These are phyloP conservation scores for Phytopythium sindhum DNA, from an alignment of 352 stramenopile species.

Conservation along the genomic window DNA sequence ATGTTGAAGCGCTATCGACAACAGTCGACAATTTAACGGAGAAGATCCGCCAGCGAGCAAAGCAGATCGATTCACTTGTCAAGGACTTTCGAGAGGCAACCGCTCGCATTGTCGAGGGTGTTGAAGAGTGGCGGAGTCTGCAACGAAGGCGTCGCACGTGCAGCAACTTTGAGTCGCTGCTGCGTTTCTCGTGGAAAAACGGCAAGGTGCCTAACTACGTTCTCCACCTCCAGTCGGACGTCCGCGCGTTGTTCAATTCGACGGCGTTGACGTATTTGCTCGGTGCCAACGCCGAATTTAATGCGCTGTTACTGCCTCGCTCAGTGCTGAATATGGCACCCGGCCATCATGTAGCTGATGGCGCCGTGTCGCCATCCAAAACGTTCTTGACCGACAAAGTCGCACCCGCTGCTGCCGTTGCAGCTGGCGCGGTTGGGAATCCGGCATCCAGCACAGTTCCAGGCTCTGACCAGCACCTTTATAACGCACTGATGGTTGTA, in stretches of 20 bases:
- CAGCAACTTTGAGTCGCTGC: constrained; percentile 37
- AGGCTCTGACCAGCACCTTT: neutral
- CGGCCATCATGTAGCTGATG: constrained; percentile 9
- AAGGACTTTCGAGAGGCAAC: constrained; percentile 24
- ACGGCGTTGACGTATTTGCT: constrained; percentile 29
- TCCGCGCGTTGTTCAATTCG: constrained; percentile 38
- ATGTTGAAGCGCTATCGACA: constrained; percentile 6
- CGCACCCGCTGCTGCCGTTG: neutral
- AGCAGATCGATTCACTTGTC: constrained; percentile 31
- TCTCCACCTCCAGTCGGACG: constrained; percentile 34
- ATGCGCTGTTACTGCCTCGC: constrained; percentile 36
- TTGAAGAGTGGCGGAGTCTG: constrained; percentile 38
- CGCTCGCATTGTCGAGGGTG: constrained; percentile 33
- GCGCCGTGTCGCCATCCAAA: constrained; percentile 20
- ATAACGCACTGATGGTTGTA: neutral
- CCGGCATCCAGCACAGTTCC: neutral
- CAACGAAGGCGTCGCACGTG: constrained; percentile 22
- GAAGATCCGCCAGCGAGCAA: constrained; percentile 21
- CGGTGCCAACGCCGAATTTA: constrained; percentile 33
- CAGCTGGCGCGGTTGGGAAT: neutral
- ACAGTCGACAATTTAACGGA: constrained; percentile 18
- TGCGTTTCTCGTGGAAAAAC: constrained; percentile 47
- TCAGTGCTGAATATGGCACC: constrained; percentile 12
- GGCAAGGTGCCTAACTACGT: constrained; percentile 44
- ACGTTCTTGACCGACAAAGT: constrained; percentile 52